Percentiles rank a stretch among this genome's conserved stretches.
phyloP scores from a whole-genome alignment of 2,329 filamentous ascomycete genomes.

The Fusarium penzigii region DNA sequence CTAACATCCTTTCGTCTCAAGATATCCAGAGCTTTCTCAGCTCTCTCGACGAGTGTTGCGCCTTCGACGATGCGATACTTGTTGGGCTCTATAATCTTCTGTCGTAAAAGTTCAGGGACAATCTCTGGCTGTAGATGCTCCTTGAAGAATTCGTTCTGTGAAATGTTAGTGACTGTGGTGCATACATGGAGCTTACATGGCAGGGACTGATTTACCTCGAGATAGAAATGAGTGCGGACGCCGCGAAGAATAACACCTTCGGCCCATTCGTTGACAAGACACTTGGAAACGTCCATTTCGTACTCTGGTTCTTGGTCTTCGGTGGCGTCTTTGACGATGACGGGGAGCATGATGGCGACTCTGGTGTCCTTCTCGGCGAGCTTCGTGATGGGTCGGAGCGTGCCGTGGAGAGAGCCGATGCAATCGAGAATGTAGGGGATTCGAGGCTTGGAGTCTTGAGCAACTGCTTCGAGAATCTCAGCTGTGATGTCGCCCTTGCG shows the following conservation, averaged over 20 bases:
- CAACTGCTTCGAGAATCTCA: slow-evolving; percentile 30
- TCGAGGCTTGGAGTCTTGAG: slow-evolving; percentile 14
- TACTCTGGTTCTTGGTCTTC: slow-evolving; percentile 51
- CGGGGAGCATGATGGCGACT: slow-evolving; percentile 61
- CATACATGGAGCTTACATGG: not conserved
- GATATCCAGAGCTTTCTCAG: slow-evolving; percentile 38
- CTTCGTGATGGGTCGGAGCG: slow-evolving; percentile 49
- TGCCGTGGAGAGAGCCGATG: slow-evolving; percentile 51
- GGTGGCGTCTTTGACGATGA: slow-evolving; percentile 56
- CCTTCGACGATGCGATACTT: slow-evolving; percentile 45
- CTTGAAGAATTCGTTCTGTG: slow-evolving; percentile 56
- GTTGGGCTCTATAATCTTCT: slow-evolving; percentile 43
- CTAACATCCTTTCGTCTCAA: slow-evolving; percentile 40
- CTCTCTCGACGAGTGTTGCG: slow-evolving; percentile 38
- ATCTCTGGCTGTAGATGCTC: slow-evolving; percentile 56
- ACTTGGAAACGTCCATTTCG: slow-evolving; percentile 50
- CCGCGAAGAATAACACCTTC: slow-evolving; percentile 54
- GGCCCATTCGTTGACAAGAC: slow-evolving; percentile 46
- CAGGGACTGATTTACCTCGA: slow-evolving; percentile 20
- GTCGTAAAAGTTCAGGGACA: slow-evolving; percentile 48
- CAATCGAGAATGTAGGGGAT: slow-evolving; percentile 56
- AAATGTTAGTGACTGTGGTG: slow-evolving; percentile 9
- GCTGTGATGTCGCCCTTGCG: slow-evolving; percentile 37
- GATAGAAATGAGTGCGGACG: slow-evolving; percentile 43
- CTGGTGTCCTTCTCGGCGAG: slow-evolving; percentile 50